Conservation (phyloP, 306 rosid genomes). For the Castanea sativa region DNA sequence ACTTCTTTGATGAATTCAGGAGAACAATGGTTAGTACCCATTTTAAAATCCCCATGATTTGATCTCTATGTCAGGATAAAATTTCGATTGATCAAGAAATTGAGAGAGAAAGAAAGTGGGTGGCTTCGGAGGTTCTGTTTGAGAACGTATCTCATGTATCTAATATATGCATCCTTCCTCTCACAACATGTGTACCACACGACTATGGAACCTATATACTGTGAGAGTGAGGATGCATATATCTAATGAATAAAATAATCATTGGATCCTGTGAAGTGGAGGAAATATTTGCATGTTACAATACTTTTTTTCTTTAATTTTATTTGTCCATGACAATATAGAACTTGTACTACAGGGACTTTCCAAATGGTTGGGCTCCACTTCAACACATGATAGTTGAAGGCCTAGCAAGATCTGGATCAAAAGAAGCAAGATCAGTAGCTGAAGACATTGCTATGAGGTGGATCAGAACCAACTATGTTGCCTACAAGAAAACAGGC, state of each 20-base stretch:
- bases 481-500: slow-evolving; percentile 64
- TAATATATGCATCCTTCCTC: no score
- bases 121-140: background rate
- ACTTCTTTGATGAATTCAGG: slow-evolving; percentile 68
- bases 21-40: slow-evolving; percentile 69
- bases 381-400: slow-evolving; percentile 95
- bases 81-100: background rate
- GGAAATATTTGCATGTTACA: background rate
- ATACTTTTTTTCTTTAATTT: background rate
- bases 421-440: slow-evolving; percentile 62
- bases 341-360: slow-evolving; percentile 61
- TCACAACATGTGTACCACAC: no score
- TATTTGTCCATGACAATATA: background rate
- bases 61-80: background rate
- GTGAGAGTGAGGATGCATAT: no score
- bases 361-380: slow-evolving; percentile 97
- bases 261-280: background rate
- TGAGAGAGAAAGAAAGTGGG: background rate
- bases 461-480: slow-evolving; percentile 84
- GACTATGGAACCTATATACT: no score
- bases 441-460: slow-evolving; percentile 71
- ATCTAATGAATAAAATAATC: no score
- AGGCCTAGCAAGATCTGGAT: slow-evolving; percentile 68
- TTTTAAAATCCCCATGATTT: background rate
- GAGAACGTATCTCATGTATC: no score